Percentiles rank a stretch among this genome's conserved stretches.
phyloP scores from a whole-genome alignment of 2,329 filamentous ascomycete genomes.

The Aureobasidium sp. region DNA sequence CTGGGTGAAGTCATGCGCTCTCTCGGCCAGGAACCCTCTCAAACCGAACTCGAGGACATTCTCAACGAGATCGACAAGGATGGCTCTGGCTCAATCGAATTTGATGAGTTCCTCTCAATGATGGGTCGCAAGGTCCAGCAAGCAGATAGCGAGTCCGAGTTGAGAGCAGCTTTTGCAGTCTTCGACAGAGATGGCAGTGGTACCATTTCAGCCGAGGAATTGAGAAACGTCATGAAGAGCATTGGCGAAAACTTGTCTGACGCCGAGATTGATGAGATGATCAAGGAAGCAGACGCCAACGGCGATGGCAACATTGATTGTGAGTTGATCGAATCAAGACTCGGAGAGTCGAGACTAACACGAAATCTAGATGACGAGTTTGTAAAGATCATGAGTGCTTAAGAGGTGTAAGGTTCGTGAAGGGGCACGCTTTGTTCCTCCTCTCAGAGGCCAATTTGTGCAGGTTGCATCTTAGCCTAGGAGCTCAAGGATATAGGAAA shows the following conservation, averaged over 20 bases:
- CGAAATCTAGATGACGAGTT: constrained; percentile 7
- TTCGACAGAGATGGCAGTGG: constrained; percentile 13
- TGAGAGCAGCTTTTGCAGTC: constrained; percentile 7
- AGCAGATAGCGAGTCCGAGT: constrained; percentile 10
- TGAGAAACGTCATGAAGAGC: constrained; percentile 12
- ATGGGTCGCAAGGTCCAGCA: constrained; percentile 14
- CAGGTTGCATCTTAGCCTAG: not conserved
- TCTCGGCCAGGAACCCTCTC: constrained; percentile 9
- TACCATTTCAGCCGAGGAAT: constrained; percentile 11
- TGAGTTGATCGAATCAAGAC: not conserved
- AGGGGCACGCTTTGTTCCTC: not conserved
- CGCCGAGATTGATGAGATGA: constrained; percentile 14
- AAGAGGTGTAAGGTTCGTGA: not conserved
- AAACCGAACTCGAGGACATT: constrained; percentile 13
- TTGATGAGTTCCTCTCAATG: constrained; percentile 11
- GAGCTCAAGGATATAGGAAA: not conserved
- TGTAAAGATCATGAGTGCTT: constrained; percentile 10
- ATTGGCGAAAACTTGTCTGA: constrained; percentile 7
- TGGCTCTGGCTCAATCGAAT: constrained; percentile 8
- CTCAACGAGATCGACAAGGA: constrained; percentile 14
- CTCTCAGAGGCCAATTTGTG: not conserved
- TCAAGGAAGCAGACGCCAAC: constrained; percentile 12
- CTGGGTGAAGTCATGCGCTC: constrained; percentile 15
- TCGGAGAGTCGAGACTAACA: not conserved
- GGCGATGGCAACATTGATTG: constrained; percentile 15